Conservation (phyloP, 768 basidiomycete species). For the Boletus rubropictus region DNA sequence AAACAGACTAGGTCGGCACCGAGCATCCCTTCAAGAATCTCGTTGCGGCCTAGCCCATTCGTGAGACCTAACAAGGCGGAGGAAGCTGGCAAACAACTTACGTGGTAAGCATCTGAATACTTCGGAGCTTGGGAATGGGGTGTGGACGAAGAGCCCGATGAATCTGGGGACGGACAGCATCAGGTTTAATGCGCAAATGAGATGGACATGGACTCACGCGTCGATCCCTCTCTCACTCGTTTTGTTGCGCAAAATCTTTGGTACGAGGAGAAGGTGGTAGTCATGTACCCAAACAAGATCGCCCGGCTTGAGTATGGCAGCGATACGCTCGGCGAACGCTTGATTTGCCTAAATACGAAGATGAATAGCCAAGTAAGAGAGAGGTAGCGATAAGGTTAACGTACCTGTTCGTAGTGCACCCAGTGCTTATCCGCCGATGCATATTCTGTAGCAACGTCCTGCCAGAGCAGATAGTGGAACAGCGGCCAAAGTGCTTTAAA, state of each 20-base stretch:
- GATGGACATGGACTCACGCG: slow-evolving; percentile 12
- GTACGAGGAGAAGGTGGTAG: slow-evolving; percentile 92
- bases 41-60: slow-evolving; percentile 61
- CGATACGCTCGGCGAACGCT: slow-evolving; percentile 70
- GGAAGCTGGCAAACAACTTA: slow-evolving; percentile 34
- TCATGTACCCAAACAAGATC: slow-evolving; percentile 94
- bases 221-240: slow-evolving; percentile 35
- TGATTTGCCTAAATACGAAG: slow-evolving; percentile 62
- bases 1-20: slow-evolving; percentile 95
- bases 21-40: slow-evolving; percentile 96
- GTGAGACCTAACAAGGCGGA: slow-evolving; percentile 1
- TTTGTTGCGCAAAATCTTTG: slow-evolving; percentile 71
- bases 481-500: slow-evolving; percentile 86
- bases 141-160: slow-evolving; percentile 93
- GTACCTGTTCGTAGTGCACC: slow-evolving; percentile 29
- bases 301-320: slow-evolving; percentile 75
- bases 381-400: background rate
- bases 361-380: slow-evolving; percentile 1
- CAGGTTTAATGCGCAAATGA: background rate
- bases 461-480: slow-evolving; percentile 98
- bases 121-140: slow-evolving; percentile 95
- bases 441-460: slow-evolving; percentile 88
- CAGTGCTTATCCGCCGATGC: slow-evolving; percentile 82
- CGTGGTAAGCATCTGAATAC: slow-evolving; percentile 92
- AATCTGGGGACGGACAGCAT: slow-evolving; percentile 30